These are phyloP conservation scores for Thelonectria olida DNA, from an alignment of 2,329 filamentous ascomycete genomes.

Conservation along the genomic window DNA sequence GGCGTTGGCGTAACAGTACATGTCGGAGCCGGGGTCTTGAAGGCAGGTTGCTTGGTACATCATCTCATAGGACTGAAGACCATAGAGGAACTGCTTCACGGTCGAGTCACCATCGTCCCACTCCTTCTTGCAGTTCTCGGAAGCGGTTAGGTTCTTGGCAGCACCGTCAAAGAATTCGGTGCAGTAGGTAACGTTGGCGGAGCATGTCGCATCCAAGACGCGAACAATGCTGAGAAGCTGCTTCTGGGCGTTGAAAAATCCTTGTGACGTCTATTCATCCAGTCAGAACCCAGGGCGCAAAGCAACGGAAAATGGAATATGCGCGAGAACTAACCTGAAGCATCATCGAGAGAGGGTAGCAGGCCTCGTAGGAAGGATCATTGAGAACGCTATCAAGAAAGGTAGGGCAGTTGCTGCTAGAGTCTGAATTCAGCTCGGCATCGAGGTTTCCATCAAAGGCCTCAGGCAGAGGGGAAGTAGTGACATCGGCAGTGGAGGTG, in stretches of 20 bases:
- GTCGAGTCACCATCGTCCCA: constrained; percentile 72
- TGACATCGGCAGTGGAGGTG: constrained; percentile 31
- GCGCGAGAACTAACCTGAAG: constrained; percentile 67
- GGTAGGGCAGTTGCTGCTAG: constrained; percentile 64
- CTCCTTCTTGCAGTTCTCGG: constrained; percentile 76
- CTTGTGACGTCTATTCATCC: constrained; percentile 73
- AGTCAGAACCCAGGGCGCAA: constrained; percentile 13
- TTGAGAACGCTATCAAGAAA: constrained; percentile 76
- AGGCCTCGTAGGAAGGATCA: constrained; percentile 74
- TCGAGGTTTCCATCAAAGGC: constrained; percentile 73
- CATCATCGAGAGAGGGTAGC: constrained; percentile 86
- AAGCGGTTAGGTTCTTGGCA: constrained; percentile 70
- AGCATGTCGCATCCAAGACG: constrained; percentile 82
- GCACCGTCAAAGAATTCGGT: constrained; percentile 69
- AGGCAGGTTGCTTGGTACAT: constrained; percentile 86
- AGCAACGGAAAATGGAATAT: background rate
- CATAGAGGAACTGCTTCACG: constrained; percentile 78
- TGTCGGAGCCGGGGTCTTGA: constrained; percentile 68
- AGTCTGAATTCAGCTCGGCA: constrained; percentile 64
- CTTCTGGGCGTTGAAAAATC: constrained; percentile 83
- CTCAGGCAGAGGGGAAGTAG: constrained; percentile 61
- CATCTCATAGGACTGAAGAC: constrained; percentile 79
- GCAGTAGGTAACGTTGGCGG: constrained; percentile 73
- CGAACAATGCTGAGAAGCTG: constrained; percentile 77
- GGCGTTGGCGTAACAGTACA: constrained; percentile 86